Conservation (phyloP, 306 rosid genomes). For the Vicia sativa region DNA sequence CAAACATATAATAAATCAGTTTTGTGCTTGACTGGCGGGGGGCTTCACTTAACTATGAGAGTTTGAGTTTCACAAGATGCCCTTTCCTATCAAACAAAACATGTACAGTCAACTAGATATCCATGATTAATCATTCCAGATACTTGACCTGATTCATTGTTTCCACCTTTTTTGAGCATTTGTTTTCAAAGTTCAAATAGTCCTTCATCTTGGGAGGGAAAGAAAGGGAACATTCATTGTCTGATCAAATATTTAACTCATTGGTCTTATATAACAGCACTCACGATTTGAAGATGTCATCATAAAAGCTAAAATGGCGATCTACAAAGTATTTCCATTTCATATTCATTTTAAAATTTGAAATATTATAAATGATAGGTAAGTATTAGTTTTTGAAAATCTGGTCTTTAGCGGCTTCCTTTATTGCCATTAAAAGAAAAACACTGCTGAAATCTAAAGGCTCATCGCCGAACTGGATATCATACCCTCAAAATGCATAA, state of each 20-base stretch:
- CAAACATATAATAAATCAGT: not conserved
- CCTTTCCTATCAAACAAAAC: not conserved
- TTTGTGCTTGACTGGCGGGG: constrained; percentile 13
- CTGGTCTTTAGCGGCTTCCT: constrained; percentile 14
- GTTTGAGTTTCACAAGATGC: not conserved
- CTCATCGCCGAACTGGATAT: too few relatives aligned
- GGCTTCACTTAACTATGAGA: not conserved
- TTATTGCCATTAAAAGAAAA: constrained; percentile 4
- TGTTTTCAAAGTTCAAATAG: not conserved
- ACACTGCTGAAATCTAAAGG: too few relatives aligned
- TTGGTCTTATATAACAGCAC: not conserved
- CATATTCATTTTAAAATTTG: not conserved
- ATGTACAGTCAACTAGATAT: constrained; percentile 1
- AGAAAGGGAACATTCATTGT: not conserved
- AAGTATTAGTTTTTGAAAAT: not conserved
- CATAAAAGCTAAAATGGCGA: not conserved
- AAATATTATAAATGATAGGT: not conserved
- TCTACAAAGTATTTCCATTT: not conserved
- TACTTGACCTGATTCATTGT: not conserved
- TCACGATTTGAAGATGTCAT: not conserved
- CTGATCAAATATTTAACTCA: not conserved
- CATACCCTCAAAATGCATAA: constrained; percentile 4
- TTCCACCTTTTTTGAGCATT: not conserved
- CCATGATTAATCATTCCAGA: not conserved
- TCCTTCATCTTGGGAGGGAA: not conserved